A percentile compares a stretch with the other conserved stretches of the same genome.
Evolutionary conservation across 345 rosid genomes (phyloP).

Genomic region (Citrus unshiu): DNA sequence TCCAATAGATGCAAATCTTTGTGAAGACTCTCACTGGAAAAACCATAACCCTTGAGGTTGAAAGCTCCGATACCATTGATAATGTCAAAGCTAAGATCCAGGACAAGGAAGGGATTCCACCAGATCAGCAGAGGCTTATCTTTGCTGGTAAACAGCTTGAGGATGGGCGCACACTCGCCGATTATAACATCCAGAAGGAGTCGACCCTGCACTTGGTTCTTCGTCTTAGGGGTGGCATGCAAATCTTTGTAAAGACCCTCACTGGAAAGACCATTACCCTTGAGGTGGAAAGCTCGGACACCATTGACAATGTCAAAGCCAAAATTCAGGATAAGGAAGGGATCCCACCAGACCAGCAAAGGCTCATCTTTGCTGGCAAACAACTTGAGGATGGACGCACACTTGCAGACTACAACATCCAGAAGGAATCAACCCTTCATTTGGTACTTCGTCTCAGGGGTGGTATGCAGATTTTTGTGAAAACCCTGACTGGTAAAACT

Average conservation of each 20-base stretch:
- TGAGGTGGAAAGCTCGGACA: constrained; percentile 17
- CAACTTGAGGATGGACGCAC: constrained; percentile 31
- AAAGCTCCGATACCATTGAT: constrained; percentile 15
- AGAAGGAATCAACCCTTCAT: constrained; percentile 31
- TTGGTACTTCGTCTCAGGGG: constrained; percentile 28
- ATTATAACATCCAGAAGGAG: constrained; percentile 19
- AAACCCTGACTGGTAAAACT: constrained; percentile 27
- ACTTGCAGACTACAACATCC: constrained; percentile 27
- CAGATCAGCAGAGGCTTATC: constrained; percentile 18
- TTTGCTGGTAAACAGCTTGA: constrained; percentile 18
- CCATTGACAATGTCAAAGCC: constrained; percentile 21
- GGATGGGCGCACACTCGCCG: constrained; percentile 9
- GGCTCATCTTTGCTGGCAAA: constrained; percentile 24
- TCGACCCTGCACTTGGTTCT: constrained; percentile 20
- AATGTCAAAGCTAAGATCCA: constrained; percentile 19
- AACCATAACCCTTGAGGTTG: constrained; percentile 23
- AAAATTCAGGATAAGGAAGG: constrained; percentile 26
- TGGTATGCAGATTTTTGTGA: constrained; percentile 32
- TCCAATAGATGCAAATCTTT: constrained; percentile 20
- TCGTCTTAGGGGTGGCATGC: constrained; percentile 24
- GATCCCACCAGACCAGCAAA: constrained; percentile 26
- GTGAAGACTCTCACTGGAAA: constrained; percentile 19
- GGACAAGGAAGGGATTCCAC: constrained; percentile 23
- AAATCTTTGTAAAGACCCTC: constrained; percentile 27
- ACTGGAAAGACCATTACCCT: constrained; percentile 27